Evolutionary conservation across 495 filamentous ascomycete species (phyloP).

Genomic region (Lasiosphaeria hispida): DNA sequence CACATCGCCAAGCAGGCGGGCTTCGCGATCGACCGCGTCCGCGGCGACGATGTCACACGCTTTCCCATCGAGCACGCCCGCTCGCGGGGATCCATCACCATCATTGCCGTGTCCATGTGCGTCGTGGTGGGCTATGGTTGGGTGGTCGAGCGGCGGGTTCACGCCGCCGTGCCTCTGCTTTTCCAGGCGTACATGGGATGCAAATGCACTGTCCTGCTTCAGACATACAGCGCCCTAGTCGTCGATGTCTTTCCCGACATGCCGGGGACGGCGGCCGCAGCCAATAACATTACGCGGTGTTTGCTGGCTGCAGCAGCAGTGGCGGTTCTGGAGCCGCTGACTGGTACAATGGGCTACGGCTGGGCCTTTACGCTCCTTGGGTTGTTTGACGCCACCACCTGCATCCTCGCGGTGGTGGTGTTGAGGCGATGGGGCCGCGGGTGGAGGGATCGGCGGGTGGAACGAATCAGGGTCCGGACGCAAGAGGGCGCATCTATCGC

Average conservation of each 20-base stretch:
- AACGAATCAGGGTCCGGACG: no score
- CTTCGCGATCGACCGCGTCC: conserved; percentile 12
- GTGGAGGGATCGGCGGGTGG: no score
- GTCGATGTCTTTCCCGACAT: conserved; percentile 24
- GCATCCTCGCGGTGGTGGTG: background rate
- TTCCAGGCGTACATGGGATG: conserved; percentile 22
- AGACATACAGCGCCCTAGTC: conserved; percentile 18
- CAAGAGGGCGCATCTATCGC: no score
- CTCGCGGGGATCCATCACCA: conserved; percentile 1
- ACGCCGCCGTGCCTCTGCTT: conserved; percentile 18
- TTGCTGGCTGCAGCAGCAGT: conserved; percentile 17
- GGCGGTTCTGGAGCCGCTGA: conserved; percentile 24
- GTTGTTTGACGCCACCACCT: conserved; percentile 8
- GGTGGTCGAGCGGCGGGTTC: background rate
- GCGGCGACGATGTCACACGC: conserved; percentile 12
- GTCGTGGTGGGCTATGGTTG: conserved; percentile 22
- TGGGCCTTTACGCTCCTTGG: conserved; percentile 27
- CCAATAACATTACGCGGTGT: conserved; percentile 23
- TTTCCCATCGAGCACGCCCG: conserved; percentile 26
- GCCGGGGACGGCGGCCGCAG: conserved; percentile 24
- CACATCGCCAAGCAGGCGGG: conserved; percentile 33
- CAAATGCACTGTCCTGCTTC: conserved; percentile 4
- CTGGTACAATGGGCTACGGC: conserved; percentile 20
- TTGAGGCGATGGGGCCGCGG: conserved; percentile 5
- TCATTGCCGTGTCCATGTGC: conserved; percentile 9